Conservation (phyloP, 2,329 filamentous ascomycete genomes). For the Aquanectria penicillioides region DNA sequence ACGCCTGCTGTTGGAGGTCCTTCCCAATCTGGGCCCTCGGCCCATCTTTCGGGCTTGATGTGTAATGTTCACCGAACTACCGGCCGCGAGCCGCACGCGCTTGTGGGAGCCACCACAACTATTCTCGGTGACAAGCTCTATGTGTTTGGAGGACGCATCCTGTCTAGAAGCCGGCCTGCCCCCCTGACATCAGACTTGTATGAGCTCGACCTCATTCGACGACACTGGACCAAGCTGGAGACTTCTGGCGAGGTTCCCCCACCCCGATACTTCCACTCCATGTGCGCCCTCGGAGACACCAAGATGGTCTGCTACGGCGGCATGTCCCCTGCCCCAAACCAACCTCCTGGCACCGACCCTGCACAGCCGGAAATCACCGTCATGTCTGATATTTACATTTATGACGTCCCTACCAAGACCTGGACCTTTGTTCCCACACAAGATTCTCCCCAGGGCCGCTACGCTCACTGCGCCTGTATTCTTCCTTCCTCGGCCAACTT, state of each 20-base stretch:
- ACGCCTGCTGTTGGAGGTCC: constrained; percentile 51
- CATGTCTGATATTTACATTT: constrained; percentile 98
- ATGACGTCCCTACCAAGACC: constrained; percentile 81
- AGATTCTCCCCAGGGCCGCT: constrained; percentile 90
- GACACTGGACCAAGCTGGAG: constrained; percentile 94
- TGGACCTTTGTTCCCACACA: constrained; percentile 87
- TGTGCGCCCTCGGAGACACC: constrained; percentile 91
- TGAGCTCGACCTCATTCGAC: constrained; percentile 87
- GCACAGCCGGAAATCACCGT: constrained; percentile 88
- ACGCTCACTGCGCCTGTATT: constrained; percentile 95
- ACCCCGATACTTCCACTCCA: constrained; percentile 95
- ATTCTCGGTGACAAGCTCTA: constrained; percentile 96
- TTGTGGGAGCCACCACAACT: constrained; percentile 95
- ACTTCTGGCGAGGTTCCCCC: constrained; percentile 86
- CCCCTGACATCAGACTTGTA: constrained; percentile 91
- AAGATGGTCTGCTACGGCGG: constrained; percentile 98
- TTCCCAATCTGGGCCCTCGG: constrained; percentile 56
- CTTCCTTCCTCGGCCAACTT: constrained; percentile 89
- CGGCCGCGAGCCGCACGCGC: constrained; percentile 86
- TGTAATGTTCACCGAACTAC: constrained; percentile 86
- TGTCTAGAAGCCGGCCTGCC: constrained; percentile 82
- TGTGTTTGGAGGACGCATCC: constrained; percentile 90
- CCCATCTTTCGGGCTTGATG: constrained; percentile 73
- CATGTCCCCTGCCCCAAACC: constrained; percentile 83
- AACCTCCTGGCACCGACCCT: constrained; percentile 56